Conservation (phyloP, 179 eudicot species). For the Spergularia azorica region DNA sequence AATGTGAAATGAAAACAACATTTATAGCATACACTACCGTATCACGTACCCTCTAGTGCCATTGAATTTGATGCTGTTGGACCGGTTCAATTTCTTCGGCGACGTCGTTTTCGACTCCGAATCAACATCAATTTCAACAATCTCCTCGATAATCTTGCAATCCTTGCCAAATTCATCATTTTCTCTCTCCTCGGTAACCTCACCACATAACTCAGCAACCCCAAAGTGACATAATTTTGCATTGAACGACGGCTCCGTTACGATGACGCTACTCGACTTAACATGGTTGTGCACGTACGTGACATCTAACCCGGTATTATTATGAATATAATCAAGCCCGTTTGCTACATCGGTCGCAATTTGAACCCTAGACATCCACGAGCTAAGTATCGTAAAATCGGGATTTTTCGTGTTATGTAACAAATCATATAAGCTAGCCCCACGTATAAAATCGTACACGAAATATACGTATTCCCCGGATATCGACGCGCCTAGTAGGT, state of each 20-base stretch:
- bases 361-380: slow-evolving; percentile 76
- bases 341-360: slow-evolving; percentile 61
- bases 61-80: slow-evolving; percentile 47
- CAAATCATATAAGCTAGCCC: slow-evolving; percentile 44
- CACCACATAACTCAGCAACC: slow-evolving; percentile 69
- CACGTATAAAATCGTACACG: slow-evolving; percentile 52
- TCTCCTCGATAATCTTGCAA: background rate
- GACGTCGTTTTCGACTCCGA: background rate
- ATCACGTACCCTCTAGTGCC: slow-evolving; percentile 66
- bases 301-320: slow-evolving; percentile 47
- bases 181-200: slow-evolving; percentile 35
- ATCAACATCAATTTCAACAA: background rate
- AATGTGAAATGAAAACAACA: background rate
- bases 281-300: slow-evolving; percentile 66
- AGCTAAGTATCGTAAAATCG: slow-evolving; percentile 50
- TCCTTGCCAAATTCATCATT: background rate
- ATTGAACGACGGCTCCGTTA: slow-evolving; percentile 50
- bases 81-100: slow-evolving; percentile 26
- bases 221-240: slow-evolving; percentile 81
- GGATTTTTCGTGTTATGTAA: slow-evolving; percentile 51
- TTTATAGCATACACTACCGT: background rate
- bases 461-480: slow-evolving; percentile 56
- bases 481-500: slow-evolving; percentile 57
- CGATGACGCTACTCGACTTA: slow-evolving; percentile 54
- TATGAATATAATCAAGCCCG: slow-evolving; percentile 80